Percentiles rank a stretch among this genome's conserved stretches.
These are phyloP conservation scores for Liriodendron chinense DNA, from an alignment of 164 flowering plant genomes.

Conservation along the genomic window DNA sequence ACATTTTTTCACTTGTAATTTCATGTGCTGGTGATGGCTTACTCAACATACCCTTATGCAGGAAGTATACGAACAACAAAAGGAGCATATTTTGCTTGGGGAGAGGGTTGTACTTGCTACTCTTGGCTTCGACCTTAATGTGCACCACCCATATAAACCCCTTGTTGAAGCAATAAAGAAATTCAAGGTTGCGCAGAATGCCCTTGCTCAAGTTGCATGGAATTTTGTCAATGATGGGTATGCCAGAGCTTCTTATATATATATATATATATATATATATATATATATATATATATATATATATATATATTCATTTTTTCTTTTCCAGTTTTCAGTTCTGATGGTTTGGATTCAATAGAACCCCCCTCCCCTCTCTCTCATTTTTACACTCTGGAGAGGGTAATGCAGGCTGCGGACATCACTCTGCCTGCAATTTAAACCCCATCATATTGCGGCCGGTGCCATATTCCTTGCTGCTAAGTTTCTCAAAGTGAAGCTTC, in stretches of 20 bases:
- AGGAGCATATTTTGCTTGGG: slow-evolving; percentile 66
- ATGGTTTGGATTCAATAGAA: not conserved
- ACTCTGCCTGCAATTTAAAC: slow-evolving; percentile 88
- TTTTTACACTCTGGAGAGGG: slow-evolving; percentile 25
- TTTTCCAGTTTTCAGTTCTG: slow-evolving; percentile 1
- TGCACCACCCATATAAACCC: slow-evolving; percentile 82
- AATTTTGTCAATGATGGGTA: slow-evolving; percentile 94
- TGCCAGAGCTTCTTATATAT: slow-evolving; percentile 16
- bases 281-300: too few relatives aligned
- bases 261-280: too few relatives aligned
- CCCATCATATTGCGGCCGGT: slow-evolving; percentile 86
- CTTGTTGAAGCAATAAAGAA: slow-evolving; percentile 85
- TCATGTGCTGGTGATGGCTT: slow-evolving; percentile 5
- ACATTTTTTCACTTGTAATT: not conserved
- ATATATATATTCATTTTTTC: not conserved
- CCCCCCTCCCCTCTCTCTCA: not conserved
- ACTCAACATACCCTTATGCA: slow-evolving; percentile 26
- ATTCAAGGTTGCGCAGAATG: slow-evolving; percentile 76
- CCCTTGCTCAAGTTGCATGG: slow-evolving; percentile 90
- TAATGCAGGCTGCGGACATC: slow-evolving; percentile 78
- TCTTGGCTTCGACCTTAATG: slow-evolving; percentile 77
- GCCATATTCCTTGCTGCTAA: slow-evolving; percentile 92
- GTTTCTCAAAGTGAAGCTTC: slow-evolving; percentile 80
- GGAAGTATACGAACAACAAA: slow-evolving; percentile 83
- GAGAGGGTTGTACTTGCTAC: slow-evolving; percentile 89